A percentile compares a stretch with the other conserved stretches of the same genome.
phyloP scores from a whole-genome alignment of 768 basidiomycete genomes.

The Artomyces pyxidatus region DNA sequence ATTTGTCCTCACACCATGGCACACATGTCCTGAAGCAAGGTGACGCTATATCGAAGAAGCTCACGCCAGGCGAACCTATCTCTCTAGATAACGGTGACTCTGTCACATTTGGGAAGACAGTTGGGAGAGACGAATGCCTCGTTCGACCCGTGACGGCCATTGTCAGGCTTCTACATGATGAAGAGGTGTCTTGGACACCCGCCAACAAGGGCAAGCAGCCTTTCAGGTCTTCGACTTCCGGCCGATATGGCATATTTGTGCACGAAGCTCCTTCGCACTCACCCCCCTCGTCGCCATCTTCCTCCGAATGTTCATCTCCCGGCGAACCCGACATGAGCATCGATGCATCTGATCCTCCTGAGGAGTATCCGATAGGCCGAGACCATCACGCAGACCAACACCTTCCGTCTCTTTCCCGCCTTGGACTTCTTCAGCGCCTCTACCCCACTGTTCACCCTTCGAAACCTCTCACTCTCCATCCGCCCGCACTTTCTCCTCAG shows the following conservation, averaged over 20 bases:
- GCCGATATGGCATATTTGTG: conserved; percentile 52
- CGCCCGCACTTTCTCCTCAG: conserved; percentile 4
- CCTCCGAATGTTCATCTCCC: conserved; percentile 28
- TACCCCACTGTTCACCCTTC: conserved; percentile 5
- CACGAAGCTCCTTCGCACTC: background rate
- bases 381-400: conserved; percentile 3
- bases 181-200: too few relatives aligned
- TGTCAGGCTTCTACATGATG: conserved; percentile 44
- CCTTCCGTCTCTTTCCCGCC: conserved; percentile 14
- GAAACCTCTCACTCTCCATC: conserved; percentile 6
- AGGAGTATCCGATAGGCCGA: conserved; percentile 10
- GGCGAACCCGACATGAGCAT: conserved; percentile 43
- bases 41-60: conserved; percentile 37
- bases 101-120: conserved; percentile 71
- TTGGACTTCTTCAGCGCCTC: conserved; percentile 14
- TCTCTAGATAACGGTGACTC: conserved; percentile 59
- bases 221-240: conserved; percentile 34
- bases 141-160: conserved; percentile 58
- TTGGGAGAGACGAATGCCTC: conserved; percentile 50
- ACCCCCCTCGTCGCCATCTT: conserved; percentile 13
- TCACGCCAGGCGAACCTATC: conserved; percentile 49
- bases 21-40: conserved; percentile 54
- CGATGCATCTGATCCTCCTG: conserved; percentile 39
- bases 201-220: conserved; percentile 20
- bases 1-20: conserved; percentile 70